Percentiles rank a stretch among this genome's conserved stretches.
phyloP scores from a whole-genome alignment of 768 basidiomycete genomes.

The Suillus ampliporus region DNA sequence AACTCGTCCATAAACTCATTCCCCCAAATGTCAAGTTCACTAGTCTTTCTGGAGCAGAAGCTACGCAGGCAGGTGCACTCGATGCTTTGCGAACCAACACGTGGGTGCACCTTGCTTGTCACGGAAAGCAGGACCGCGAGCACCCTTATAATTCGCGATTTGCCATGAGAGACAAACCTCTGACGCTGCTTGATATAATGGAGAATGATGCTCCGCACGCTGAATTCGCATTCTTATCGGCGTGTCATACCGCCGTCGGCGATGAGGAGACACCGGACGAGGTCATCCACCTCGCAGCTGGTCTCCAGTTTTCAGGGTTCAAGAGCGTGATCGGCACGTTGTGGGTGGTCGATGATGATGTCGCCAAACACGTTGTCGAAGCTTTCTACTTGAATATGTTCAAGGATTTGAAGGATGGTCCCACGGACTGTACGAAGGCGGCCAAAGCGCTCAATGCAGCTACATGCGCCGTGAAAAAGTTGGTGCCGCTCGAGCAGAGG shows the following conservation, averaged over 20 bases:
- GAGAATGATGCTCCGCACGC: not conserved
- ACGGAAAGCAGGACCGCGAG: conserved; percentile 14
- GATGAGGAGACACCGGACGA: conserved; percentile 22
- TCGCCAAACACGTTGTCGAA: not conserved
- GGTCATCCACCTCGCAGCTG: conserved; percentile 27
- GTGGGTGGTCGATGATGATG: conserved; percentile 20
- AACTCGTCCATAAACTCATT: not conserved
- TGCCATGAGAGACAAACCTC: not conserved
- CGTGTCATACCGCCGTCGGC: conserved; percentile 29
- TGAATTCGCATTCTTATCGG: conserved; percentile 22
- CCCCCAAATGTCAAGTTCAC: conserved; percentile 1
- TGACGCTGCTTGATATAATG: conserved; percentile 11
- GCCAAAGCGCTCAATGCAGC: too few species aligned
- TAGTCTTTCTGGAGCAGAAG: not conserved
- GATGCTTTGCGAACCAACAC: conserved; percentile 3
- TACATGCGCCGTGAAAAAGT: too few species aligned
- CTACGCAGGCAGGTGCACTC: not conserved
- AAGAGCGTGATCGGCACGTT: conserved; percentile 28
- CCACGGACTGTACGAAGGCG: too few species aligned
- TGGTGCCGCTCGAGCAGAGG: too few species aligned
- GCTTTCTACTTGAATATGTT: conserved; percentile 23
- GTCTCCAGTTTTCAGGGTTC: conserved; percentile 25
- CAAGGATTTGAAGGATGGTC: too few species aligned
- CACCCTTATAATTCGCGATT: conserved; percentile 20
- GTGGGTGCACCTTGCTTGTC: conserved; percentile 28